A percentile compares a stretch with the other conserved stretches of the same genome.
Conservation (phyloP, 352 stramenopile genomes). For the Pythium guiyangense region DNA sequence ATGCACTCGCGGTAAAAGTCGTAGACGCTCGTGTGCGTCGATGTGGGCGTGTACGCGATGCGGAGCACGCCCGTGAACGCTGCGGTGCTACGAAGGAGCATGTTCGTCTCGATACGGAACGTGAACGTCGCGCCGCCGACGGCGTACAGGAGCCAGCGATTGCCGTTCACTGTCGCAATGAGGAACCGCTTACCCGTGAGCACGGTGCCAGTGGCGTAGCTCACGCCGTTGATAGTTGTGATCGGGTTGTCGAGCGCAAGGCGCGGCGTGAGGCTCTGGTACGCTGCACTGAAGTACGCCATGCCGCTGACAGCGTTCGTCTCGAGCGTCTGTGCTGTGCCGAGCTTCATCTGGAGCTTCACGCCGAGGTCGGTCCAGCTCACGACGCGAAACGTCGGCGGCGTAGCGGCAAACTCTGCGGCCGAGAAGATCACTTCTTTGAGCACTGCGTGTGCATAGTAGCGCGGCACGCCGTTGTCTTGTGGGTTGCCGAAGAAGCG, state of each 20-base stretch:
- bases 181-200: slow-evolving; percentile 44
- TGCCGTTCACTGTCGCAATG: slow-evolving; percentile 40
- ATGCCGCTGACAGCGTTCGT: slow-evolving; percentile 63
- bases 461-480: slow-evolving; percentile 31
- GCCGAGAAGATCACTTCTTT: slow-evolving; percentile 65
- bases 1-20: slow-evolving; percentile 65
- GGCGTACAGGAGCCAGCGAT: slow-evolving; percentile 61
- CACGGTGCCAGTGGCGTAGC: slow-evolving; percentile 18
- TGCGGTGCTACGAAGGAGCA: slow-evolving; percentile 26
- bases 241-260: slow-evolving; percentile 51
- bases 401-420: slow-evolving; percentile 36
- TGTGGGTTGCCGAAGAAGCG: slow-evolving; percentile 51
- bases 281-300: slow-evolving; percentile 62
- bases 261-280: slow-evolving; percentile 45
- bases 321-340: slow-evolving; percentile 27
- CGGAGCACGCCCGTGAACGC: slow-evolving; percentile 44
- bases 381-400: slow-evolving; percentile 41
- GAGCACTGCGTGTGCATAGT: slow-evolving; percentile 53
- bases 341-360: slow-evolving; percentile 33
- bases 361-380: slow-evolving; percentile 70
- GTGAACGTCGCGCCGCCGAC: slow-evolving; percentile 20
- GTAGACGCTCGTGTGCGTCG: slow-evolving; percentile 41
- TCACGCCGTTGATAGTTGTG: slow-evolving; percentile 38
- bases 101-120: slow-evolving; percentile 37
- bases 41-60: slow-evolving; percentile 31